Evolutionary conservation across 225 moss, liverwort and hornwort genomes (phyloP).

Genomic region (Thuidium tamariscinum): DNA sequence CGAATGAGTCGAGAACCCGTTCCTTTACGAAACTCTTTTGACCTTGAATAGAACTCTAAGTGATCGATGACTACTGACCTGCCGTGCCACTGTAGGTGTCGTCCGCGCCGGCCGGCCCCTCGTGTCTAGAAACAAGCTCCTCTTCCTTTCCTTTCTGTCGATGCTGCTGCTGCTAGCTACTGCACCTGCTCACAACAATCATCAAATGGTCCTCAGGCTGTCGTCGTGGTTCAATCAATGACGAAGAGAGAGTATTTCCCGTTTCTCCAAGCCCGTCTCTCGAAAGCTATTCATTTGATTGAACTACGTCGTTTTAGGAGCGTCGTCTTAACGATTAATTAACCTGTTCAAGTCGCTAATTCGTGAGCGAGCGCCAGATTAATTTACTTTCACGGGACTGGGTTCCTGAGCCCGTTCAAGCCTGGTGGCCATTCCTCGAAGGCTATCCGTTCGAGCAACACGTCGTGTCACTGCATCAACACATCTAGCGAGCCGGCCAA

Average conservation of each 20-base stretch:
- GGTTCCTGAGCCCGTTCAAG: background rate
- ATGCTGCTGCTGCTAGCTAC: background rate
- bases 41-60: background rate
- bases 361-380: background rate
- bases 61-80: constrained; percentile 17
- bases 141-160: background rate
- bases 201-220: background rate
- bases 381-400: background rate
- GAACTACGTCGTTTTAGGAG: background rate
- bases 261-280: background rate
- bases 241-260: background rate
- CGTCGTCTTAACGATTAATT: background rate
- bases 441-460: background rate
- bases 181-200: constrained; percentile 17
- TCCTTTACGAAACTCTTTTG: background rate
- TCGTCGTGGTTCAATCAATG: background rate
- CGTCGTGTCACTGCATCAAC: background rate
- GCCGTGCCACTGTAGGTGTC: background rate
- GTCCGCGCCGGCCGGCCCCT: background rate
- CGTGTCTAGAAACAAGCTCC: background rate
- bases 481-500: background rate
- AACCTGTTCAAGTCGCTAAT: background rate
- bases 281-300: background rate
- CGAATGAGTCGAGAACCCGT: background rate
- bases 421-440: background rate